These are phyloP conservation scores for Yamadazyma endophytica DNA, from an alignment of 805 yeast genomes.

Conservation along the genomic window DNA sequence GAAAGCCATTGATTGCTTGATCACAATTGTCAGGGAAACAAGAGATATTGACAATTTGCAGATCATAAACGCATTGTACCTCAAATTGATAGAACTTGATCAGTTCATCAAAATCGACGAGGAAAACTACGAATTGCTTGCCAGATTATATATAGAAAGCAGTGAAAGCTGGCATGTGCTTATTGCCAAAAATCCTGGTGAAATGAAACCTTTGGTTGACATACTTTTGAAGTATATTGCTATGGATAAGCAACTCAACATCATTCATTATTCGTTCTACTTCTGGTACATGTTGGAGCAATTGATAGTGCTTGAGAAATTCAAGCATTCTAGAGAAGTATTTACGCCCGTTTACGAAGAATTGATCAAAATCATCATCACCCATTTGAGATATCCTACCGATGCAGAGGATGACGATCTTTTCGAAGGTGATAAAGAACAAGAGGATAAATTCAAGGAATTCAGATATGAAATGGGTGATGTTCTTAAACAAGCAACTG, in stretches of 20 bases:
- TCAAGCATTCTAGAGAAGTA: conserved; percentile 46
- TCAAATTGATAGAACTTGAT: conserved; percentile 61
- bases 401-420: conserved; percentile 24
- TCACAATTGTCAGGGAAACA: conserved; percentile 77
- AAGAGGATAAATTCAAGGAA: conserved; percentile 88
- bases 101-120: conserved; percentile 54
- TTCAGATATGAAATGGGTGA: conserved; percentile 97
- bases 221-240: conserved; percentile 68
- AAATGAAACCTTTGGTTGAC: conserved; percentile 60
- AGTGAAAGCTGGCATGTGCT: conserved; percentile 94
- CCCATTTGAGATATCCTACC: conserved; percentile 72
- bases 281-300: conserved; percentile 87
- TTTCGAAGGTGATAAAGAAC: conserved; percentile 68
- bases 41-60: conserved; percentile 64
- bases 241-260: conserved; percentile 78
- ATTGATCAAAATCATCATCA: conserved; percentile 57
- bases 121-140: conserved; percentile 63
- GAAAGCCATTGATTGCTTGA: conserved; percentile 80
- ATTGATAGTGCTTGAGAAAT: conserved; percentile 57
- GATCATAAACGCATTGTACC: conserved; percentile 62
- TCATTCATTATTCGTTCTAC: conserved; percentile 84
- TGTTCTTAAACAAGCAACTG: conserved; percentile 93
- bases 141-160: conserved; percentile 82
- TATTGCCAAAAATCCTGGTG: conserved; percentile 66
- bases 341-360: conserved; percentile 54